Percentiles rank a stretch among this genome's conserved stretches.
phyloP scores from a whole-genome alignment of 2,329 filamentous ascomycete genomes.

The Epichloe brachyelytri region DNA sequence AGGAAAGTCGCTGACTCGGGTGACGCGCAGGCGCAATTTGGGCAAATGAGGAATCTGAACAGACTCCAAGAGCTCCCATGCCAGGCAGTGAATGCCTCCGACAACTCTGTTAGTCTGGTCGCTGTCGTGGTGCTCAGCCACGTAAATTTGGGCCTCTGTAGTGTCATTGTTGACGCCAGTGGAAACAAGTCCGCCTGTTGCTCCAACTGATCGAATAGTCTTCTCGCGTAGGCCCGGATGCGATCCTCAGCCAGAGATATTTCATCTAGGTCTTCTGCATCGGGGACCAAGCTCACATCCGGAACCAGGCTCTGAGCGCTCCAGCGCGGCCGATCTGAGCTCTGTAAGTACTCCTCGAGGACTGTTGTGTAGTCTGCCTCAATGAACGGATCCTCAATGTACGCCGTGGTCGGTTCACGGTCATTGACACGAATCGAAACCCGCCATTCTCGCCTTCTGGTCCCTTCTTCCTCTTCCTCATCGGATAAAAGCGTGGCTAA shows the following conservation, averaged over 20 bases:
- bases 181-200: slow-evolving; percentile 6
- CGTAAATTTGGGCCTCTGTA: slow-evolving; percentile 12
- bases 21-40: slow-evolving; percentile 13
- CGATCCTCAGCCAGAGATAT: slow-evolving; percentile 8
- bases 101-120: not conserved
- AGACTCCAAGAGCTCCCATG: slow-evolving; percentile 17
- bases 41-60: slow-evolving; percentile 8
- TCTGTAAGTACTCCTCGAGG: slow-evolving; percentile 15
- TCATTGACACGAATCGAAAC: slow-evolving; percentile 13
- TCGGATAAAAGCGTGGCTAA: not conserved
- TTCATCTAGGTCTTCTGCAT: slow-evolving; percentile 4
- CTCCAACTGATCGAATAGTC: slow-evolving; percentile 11
- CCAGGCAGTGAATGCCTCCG: slow-evolving; percentile 15
- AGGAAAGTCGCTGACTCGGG: slow-evolving; percentile 14
- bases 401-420: slow-evolving; percentile 1
- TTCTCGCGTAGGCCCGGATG: slow-evolving; percentile 11
- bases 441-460: slow-evolving; percentile 11
- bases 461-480: slow-evolving; percentile 1
- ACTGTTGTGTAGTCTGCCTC: slow-evolving; percentile 13
- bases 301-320: slow-evolving; percentile 9
- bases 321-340: slow-evolving; percentile 12
- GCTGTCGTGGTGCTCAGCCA: slow-evolving; percentile 14
- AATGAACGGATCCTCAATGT: slow-evolving; percentile 14
- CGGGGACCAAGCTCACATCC: not conserved
- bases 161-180: not conserved